These are phyloP conservation scores for Hsuehochloa calcarea DNA, from an alignment of 176 grass and related monocot genomes.

Conservation along the genomic window DNA sequence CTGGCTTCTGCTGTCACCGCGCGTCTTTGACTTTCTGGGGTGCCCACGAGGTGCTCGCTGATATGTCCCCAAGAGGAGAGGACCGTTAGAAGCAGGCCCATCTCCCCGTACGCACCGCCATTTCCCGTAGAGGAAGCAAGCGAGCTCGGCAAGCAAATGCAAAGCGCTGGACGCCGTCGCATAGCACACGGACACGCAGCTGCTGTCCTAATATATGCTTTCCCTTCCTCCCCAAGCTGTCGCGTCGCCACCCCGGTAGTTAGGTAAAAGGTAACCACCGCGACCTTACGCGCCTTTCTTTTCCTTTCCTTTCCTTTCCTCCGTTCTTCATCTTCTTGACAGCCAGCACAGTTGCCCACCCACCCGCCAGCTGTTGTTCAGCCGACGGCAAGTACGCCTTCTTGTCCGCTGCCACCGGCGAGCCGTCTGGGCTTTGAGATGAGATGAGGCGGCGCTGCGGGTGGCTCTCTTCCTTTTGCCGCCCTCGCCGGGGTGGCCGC, in stretches of 20 bases:
- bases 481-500: conserved; percentile 13
- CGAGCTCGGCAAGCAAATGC: background rate
- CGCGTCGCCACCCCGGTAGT: background rate
- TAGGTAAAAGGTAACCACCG: conserved; percentile 17
- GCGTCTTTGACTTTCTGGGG: background rate
- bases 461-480: conserved; percentile 33
- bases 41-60: conserved; percentile 18
- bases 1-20: no score
- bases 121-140: background rate
- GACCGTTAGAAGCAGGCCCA: background rate
- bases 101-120: background rate
- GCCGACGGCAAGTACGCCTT: background rate
- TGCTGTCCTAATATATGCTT: background rate
- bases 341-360: background rate
- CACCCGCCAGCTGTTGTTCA: background rate
- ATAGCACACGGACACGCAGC: background rate
- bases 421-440: background rate
- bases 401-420: background rate
- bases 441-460: conserved; percentile 42
- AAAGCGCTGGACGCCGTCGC: background rate
- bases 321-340: conserved; percentile 4
- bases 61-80: conserved; percentile 10
- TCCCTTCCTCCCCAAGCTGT: conserved; percentile 24
- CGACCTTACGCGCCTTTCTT: conserved; percentile 1
- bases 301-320: background rate